Base-by-base conservation (phyloP, 805 yeast genomes). In the Kodamaea laetipori region DNA sequence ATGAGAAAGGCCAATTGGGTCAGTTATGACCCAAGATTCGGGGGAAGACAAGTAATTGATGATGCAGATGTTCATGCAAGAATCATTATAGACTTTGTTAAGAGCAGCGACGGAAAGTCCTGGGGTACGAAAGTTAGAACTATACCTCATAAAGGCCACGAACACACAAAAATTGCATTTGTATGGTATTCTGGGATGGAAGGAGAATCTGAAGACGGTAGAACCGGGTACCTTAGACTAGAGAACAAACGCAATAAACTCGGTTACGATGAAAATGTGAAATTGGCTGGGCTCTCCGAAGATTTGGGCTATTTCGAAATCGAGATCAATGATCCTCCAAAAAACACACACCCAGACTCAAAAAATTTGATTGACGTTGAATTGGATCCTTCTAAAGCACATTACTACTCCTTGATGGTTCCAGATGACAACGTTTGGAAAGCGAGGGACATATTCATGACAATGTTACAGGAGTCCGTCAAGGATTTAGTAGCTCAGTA, bases 111-210 rank as follows among this genome's bases (percentile, higher is more conserved):
- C 43, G 86, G 84, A 3, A 79, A 78, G 12, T 82, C 85, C 36
- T 92, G 99, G 98, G 96, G 81, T 0, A 74, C 81, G 9, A 79
- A 84, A 47, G 75, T 94, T 10, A 74, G 69, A 38, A 90, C 96
- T 9, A 65, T 60, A 15, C 87, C 96, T 4, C 64, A 74, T 27
- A 63, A 69, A 21, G 77, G 81, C 0, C 61, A 59, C 42, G 78
- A 74, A 49, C 50, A 69, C 25, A 69, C 73, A 11, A 71, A 78
- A 4, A 78, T 85, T 2, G 78, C 95, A 0, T 64, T 92, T 39
- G 81, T 90, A 4, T 81, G 87, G 65, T 92, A 90, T 62, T 72
- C 87, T 15, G 94, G 86, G 1, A 68, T 90, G 36, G 95, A 89
- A 62, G 83, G 84, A 25, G 77, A 73, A 19, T 41, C 50, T 1